Evolutionary conservation across 164 flowering plant genomes (phyloP), one percentile per base, ranked within the genome.

Genomic region (Platanus orientalis): DNA sequence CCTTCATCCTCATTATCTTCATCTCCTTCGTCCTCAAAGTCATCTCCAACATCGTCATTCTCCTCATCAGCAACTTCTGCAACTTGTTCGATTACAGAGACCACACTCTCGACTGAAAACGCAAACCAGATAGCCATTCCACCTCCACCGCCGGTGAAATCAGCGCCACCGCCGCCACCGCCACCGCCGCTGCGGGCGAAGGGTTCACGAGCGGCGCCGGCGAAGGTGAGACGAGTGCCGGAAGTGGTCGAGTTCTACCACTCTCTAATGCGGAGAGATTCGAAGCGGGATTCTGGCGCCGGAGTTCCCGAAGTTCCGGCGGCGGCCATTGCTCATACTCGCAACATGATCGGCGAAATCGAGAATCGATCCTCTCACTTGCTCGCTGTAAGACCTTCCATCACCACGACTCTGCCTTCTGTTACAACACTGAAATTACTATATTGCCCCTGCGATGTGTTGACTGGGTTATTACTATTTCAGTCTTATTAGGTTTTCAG

Each of bases 321-420:
- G 6, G 62, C 83, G 11, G 76, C 83, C 1, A 85, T 76, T 53
- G 72, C 97, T 14, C 82, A n/a, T n/a, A n/a, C n/a, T n/a, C n/a
- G n/a, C n/a, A n/a, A n/a, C n/a, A n/a, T 94, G 97, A 92, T 94
- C 65, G 99, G 99, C 19, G 99, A 94, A 66, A 91, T 94, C 60
- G 96, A 89, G 81, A 94, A 94, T 64, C 95, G 99, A 51, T 94
- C 99, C 16, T 60, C 93, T 16, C 79, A 91, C 69, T 77, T 89
- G 52, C 81, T 89, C 28, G 99, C 99, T 30, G 99, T 94, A 77
- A 81, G 90, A 80, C 47, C 63, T 24, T 30, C 24, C 70, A 19
- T 42, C 52, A 60, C 39, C 27, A 1, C 5, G 4, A 10, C 32
- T 24, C 17, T n/a, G 58, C 36, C 20, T 9, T 51, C 20, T 16